phyloP scores from a whole-genome alignment of 768 basidiomycete genomes.

The Agrocybe pediades region DNA sequence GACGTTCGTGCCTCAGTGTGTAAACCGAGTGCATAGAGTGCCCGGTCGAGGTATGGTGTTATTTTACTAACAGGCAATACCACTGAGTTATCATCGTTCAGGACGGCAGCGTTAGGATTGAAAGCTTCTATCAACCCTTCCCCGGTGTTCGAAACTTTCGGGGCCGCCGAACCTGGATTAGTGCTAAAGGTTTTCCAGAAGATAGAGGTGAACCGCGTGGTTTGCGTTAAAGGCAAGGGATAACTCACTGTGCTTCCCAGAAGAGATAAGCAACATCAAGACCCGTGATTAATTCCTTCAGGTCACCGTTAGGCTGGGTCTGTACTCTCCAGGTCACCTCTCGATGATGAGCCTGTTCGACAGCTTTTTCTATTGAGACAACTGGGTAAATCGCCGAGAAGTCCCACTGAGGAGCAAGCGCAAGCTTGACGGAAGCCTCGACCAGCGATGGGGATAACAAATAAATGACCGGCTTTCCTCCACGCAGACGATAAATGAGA shows the following conservation, averaged over 20 bases:
- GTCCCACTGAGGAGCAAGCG: slow-evolving; percentile 30
- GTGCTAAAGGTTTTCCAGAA: too few relatives aligned
- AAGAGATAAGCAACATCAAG: slow-evolving; percentile 37
- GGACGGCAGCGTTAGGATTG: neutral
- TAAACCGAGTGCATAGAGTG: neutral
- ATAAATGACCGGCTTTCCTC: slow-evolving; percentile 35
- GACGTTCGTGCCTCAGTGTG: neutral
- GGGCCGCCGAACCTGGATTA: too few relatives aligned
- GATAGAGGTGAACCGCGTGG: too few relatives aligned
- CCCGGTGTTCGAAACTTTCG: too few relatives aligned
- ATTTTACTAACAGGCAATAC: neutral
- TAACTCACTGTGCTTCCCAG: slow-evolving; percentile 23
- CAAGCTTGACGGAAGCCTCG: slow-evolving; percentile 28
- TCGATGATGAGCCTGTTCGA: slow-evolving; percentile 13
- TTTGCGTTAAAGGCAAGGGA: too few relatives aligned
- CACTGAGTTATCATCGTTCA: neutral
- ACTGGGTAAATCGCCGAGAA: slow-evolving; percentile 38
- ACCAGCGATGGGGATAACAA: slow-evolving; percentile 29
- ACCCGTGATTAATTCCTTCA: slow-evolving; percentile 28
- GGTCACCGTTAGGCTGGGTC: slow-evolving; percentile 25
- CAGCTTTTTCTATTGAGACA: slow-evolving; percentile 23
- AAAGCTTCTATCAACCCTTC: too few relatives aligned
- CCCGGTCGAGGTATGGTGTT: neutral
- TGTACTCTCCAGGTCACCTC: slow-evolving; percentile 34
- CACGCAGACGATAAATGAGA: neutral